Evolutionary conservation across 768 basidiomycete genomes (phyloP), one percentile per base, ranked within the genome.

Genomic region (Termitomyces sp.): DNA sequence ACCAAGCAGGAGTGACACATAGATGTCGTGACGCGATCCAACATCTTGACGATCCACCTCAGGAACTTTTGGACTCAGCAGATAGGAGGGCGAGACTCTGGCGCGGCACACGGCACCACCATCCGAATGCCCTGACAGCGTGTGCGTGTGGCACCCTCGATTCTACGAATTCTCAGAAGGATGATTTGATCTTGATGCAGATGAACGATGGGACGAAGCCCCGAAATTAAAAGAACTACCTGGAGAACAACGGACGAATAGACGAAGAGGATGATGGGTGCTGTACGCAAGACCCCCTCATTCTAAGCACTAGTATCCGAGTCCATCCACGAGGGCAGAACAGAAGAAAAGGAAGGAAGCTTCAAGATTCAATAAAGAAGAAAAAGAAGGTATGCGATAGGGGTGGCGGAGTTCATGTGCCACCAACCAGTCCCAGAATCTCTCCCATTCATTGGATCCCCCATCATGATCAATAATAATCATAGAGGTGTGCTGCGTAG

Each of bases 71-170:
- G 28, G 18, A 20, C 51, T 20, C 28, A 3, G 22, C 8, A n/a
- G 51, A 52, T 52, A 52, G 51, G 51, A 52, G 51, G 33, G 35
- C n/a, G 32, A 4, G 20, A 20, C 51, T 7, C 20, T 36, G n/a
- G 28, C 51, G 51, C 51, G 51, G 51, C 18, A 35, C 51, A 38
- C 51, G 51, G 51, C 18, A 38, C 18, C 33, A 12, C 51, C 51
- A 52, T 38, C 51, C 51, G 51, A 36, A 7, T 15, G 36, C 53
- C 36, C 50, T 55, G 53, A 55, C 53, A 55, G 36, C 53, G 53
- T 54, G 39, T 24, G 36, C 32, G 32, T 38, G 36, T 13, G 35
- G 7, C 36, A 18, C 36, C 18, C 51, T 11, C 32, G 35, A 51
- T 35, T 51, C 24, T 32, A 12, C 18, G n/a, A 36, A 36, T 52